phyloP scores from a whole-genome alignment of 768 basidiomycete genomes.

The Trametes gibbosa region DNA sequence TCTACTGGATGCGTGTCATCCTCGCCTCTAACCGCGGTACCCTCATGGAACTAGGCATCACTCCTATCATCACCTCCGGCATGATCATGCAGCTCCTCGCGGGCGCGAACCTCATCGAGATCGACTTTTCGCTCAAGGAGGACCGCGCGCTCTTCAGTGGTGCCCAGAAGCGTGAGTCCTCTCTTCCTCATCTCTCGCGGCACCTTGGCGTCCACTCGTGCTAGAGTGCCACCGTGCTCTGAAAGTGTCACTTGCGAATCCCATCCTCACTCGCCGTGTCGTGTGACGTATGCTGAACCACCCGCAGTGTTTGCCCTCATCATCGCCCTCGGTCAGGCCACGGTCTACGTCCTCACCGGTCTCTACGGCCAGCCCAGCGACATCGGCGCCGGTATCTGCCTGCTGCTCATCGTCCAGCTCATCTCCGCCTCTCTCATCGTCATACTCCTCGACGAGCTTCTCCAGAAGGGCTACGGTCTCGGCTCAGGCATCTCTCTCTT shows the following conservation, averaged over 20 bases:
- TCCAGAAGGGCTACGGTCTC: conserved; percentile 98
- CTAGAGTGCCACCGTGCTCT: too few species aligned
- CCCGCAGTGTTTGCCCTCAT: conserved; percentile 89
- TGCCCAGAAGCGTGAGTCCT: conserved; percentile 84
- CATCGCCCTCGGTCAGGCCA: conserved; percentile 94
- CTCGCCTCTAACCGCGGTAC: conserved; percentile 98
- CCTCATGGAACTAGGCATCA: conserved; percentile 98
- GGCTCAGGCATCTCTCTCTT: conserved; percentile 98
- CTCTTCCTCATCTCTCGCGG: not conserved
- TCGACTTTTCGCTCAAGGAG: conserved; percentile 96
- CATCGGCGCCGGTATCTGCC: conserved; percentile 94
- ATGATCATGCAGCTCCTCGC: conserved; percentile 99
- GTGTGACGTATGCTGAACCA: not conserved
- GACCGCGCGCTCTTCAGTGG: conserved; percentile 94
- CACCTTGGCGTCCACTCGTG: too few species aligned
- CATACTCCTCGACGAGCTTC: conserved; percentile 96
- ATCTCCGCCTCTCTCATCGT: conserved; percentile 93
- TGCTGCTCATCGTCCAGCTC: conserved; percentile 95
- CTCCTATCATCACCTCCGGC: conserved; percentile 94
- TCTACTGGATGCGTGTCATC: conserved; percentile 99
- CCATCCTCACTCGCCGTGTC: not conserved
- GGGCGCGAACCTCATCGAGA: conserved; percentile 95
- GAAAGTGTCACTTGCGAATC: too few species aligned
- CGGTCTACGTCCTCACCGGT: conserved; percentile 95
- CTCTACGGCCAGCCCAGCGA: conserved; percentile 93